Conservation (phyloP, 305 asterid genomes). For the Solanum hybrid region DNA sequence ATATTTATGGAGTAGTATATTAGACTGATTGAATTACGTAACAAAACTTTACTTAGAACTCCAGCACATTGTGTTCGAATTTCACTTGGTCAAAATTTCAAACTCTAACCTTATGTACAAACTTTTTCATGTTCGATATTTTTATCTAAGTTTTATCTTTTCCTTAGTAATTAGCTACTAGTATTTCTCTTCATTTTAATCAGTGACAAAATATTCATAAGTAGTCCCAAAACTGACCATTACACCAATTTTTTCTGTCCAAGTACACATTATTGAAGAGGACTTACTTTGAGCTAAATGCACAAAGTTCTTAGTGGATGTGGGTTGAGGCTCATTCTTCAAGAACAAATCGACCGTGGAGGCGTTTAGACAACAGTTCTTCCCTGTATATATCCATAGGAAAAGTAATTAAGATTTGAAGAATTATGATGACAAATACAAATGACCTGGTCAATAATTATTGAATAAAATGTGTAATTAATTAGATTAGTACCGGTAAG, state of each 20-base stretch:
- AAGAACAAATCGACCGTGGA: constrained; percentile 59
- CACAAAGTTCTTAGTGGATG: constrained; percentile 66
- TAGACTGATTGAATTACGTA: background rate
- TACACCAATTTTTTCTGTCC: background rate
- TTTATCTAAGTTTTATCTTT: background rate
- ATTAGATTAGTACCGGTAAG: constrained; percentile 40
- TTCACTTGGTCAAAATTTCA: background rate
- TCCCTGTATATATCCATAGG: constrained; percentile 25
- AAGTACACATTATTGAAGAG: background rate
- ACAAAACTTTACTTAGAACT: background rate
- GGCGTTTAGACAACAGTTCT: constrained; percentile 67
- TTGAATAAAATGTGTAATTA: background rate
- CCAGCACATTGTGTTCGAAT: background rate
- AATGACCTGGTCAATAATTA: background rate
- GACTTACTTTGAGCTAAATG: constrained; percentile 84
- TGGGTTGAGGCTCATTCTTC: constrained; percentile 70
- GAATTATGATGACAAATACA: background rate
- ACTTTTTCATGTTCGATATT: background rate
- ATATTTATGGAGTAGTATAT: background rate
- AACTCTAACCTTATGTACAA: background rate
- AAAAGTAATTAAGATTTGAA: background rate
- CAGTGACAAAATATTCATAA: background rate
- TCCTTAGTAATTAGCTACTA: background rate
- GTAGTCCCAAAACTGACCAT: background rate
- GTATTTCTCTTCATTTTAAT: background rate